phyloP scores from a whole-genome alignment of 2,329 filamentous ascomycete species.

The Colletotrichum magnum region DNA sequence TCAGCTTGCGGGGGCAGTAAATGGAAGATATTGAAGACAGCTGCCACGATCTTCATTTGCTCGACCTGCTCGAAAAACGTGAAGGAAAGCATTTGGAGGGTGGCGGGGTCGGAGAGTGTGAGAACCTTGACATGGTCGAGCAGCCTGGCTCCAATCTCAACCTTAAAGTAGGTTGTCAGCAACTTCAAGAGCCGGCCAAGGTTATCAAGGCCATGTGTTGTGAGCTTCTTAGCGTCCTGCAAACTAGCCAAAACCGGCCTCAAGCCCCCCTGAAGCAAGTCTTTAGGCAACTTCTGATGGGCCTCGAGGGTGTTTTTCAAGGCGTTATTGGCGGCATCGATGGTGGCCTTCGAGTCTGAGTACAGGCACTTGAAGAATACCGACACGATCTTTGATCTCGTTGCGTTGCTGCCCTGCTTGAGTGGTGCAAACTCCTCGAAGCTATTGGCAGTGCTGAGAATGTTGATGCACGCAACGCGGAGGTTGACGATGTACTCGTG shows the following conservation, averaged over 20 bases:
- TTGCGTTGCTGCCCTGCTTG: slow-evolving; percentile 77
- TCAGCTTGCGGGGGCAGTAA: slow-evolving; percentile 92
- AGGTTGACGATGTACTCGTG: slow-evolving; percentile 93
- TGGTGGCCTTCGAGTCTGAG: slow-evolving; percentile 91
- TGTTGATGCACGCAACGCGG: slow-evolving; percentile 91
- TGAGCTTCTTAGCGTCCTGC: slow-evolving; percentile 92
- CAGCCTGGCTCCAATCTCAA: slow-evolving; percentile 94
- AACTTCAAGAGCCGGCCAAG: slow-evolving; percentile 90
- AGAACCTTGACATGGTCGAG: slow-evolving; percentile 94
- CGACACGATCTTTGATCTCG: slow-evolving; percentile 82
- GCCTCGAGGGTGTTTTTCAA: slow-evolving; percentile 89
- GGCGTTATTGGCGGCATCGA: slow-evolving; percentile 92
- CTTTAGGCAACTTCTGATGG: slow-evolving; percentile 93
- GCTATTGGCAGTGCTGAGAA: slow-evolving; percentile 92
- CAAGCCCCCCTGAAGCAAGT: slow-evolving; percentile 92
- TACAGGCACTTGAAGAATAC: slow-evolving; percentile 99
- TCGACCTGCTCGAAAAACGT: slow-evolving; percentile 93
- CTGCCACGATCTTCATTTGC: slow-evolving; percentile 94
- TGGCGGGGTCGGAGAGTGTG: slow-evolving; percentile 86
- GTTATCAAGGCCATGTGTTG: slow-evolving; percentile 90
- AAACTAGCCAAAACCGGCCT: slow-evolving; percentile 96
- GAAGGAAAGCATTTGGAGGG: slow-evolving; percentile 92
- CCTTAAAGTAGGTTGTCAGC: slow-evolving; percentile 98
- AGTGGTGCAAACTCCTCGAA: slow-evolving; percentile 85
- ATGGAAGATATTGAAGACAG: slow-evolving; percentile 97